Evolutionary conservation across 495 filamentous ascomycete genomes (phyloP), one percentile per base, ranked within the genome.

Genomic region (Penicillium subrubescens): DNA sequence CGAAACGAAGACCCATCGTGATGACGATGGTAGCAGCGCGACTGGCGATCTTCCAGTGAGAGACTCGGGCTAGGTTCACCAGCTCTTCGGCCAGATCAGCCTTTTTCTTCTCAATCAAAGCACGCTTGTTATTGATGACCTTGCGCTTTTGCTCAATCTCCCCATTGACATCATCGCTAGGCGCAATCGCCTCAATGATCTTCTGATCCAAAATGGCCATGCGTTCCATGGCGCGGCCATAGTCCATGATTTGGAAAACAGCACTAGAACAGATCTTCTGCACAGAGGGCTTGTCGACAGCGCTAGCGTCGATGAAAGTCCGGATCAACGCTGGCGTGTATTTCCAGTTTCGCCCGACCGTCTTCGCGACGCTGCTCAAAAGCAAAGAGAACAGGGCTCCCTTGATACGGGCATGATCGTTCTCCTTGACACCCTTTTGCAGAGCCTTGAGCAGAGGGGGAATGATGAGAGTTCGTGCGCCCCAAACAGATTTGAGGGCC

Each of bases 31-130:
- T 90, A 15, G 90, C 91, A 46, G 92, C 94, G 31, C 95, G 84
- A 62, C 87, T 92, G 11, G 93, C 94, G 65, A 96, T 91, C 83
- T 96, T 98, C 95, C 95, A 99, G 72, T 98, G 96, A 0, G 92
- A 91, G 25, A 86, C 83, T 60, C 87, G 86, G 0, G 92, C 89
- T 58, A 92, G 74, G 43, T 91, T 87, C 3, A 94, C 88, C 43
- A 99, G 83, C 68, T 97, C 92, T 60, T 90, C 78, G 0, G 93
- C 91, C 17, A 98, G 79, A 6, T 87, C 84, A 0, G 89, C 82
- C 78, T 97, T 98, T 79, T 91, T 93, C 60, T 81, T 81, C 71
- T 98, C 94, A 17, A 97, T 91, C 55, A 84, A 81, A 25, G 76
- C 82, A 46, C 93, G 88, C 58, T 93, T 91, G 34, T 87, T 85